Evolutionary conservation across 352 stramenopile species (phyloP).

Genomic region (Aphanomyces astaci): DNA sequence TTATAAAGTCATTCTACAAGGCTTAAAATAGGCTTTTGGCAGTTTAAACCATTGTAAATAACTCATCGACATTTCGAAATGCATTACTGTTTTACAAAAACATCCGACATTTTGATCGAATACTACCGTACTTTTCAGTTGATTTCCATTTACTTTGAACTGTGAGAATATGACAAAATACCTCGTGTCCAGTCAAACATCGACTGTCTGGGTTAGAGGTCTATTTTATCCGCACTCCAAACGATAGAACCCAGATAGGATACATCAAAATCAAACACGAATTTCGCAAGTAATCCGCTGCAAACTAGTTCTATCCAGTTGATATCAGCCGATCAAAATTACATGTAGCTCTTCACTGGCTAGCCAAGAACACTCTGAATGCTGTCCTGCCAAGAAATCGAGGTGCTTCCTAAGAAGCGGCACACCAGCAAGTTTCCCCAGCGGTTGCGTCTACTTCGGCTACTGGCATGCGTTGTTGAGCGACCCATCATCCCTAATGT

Average conservation of each 20-base stretch:
- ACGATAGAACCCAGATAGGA: not conserved
- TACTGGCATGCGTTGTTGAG: not conserved
- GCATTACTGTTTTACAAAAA: no score
- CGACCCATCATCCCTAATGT: not conserved
- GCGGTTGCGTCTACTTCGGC: not conserved
- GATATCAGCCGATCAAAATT: not conserved
- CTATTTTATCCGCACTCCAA: constrained; percentile 2
- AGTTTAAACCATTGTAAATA: no score
- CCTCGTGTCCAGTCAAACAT: no score
- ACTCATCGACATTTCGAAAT: no score
- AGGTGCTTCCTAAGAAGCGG: not conserved
- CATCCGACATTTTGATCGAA: no score
- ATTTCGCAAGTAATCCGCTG: not conserved
- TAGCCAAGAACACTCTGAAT: not conserved
- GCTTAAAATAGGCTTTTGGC: no score
- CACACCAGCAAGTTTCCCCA: not conserved
- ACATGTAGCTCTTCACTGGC: no score
- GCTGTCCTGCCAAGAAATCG: not conserved
- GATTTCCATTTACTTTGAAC: no score
- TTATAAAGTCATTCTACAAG: no score
- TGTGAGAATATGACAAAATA: no score
- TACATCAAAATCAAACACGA: not conserved
- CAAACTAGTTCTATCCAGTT: not conserved
- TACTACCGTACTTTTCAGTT: no score
- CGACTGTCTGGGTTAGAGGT: no score